Percentiles rank a stretch among this genome's conserved stretches.
phyloP scores from a whole-genome alignment of 2,329 filamentous ascomycete species.

The Clarireedia paspali region DNA sequence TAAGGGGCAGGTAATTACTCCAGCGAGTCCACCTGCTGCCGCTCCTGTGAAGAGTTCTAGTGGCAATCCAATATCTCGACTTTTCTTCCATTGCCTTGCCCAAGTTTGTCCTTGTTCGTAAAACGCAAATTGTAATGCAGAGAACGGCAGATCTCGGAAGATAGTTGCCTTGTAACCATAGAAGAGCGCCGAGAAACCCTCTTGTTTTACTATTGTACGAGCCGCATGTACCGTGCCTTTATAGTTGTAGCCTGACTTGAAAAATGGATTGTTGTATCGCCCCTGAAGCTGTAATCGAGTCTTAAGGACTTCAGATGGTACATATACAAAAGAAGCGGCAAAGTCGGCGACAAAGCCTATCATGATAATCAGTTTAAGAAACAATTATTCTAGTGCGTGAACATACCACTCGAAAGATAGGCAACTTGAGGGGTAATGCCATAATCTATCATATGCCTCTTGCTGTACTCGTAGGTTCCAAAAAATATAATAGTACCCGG shows the following conservation, averaged over 20 bases:
- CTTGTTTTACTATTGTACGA: slow-evolving; percentile 72
- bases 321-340: slow-evolving; percentile 86
- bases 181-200: slow-evolving; percentile 82
- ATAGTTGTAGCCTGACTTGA: slow-evolving; percentile 94
- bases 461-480: slow-evolving; percentile 92
- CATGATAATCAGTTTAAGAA: background rate
- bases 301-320: slow-evolving; percentile 95
- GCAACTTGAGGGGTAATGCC: slow-evolving; percentile 76
- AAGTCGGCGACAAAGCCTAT: slow-evolving; percentile 87
- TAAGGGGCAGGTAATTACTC: slow-evolving; percentile 88
- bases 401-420: slow-evolving; percentile 74
- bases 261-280: slow-evolving; percentile 89
- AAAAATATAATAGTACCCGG: slow-evolving; percentile 94
- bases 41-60: slow-evolving; percentile 86
- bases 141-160: slow-evolving; percentile 90
- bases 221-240: slow-evolving; percentile 76
- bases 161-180: slow-evolving; percentile 97
- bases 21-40: slow-evolving; percentile 83
- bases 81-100: slow-evolving; percentile 71
- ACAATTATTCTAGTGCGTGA: background rate
- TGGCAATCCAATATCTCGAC: slow-evolving; percentile 74
- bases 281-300: slow-evolving; percentile 95
- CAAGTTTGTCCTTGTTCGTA: slow-evolving; percentile 88
- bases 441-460: slow-evolving; percentile 76
- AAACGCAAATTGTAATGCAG: slow-evolving; percentile 93